Base-by-base conservation (phyloP, 2,329 filamentous ascomycete species). In the Aspergillus japonicus region DNA sequence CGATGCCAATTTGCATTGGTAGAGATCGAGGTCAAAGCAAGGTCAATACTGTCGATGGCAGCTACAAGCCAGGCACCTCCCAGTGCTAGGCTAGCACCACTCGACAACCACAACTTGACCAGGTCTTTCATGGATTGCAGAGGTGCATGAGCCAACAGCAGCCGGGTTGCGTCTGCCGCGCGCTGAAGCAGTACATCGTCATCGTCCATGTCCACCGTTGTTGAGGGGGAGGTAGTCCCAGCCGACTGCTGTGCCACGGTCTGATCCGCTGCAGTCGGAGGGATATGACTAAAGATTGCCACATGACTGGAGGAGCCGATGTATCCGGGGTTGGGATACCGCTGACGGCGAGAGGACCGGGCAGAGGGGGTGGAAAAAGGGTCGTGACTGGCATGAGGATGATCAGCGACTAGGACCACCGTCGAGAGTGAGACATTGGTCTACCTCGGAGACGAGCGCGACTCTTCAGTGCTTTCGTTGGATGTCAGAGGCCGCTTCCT, bases 311-410 rank as follows among this genome's bases (percentile, higher is more conserved):
- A 71, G 14, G 64, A 66, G 0, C 68, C 69, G 44, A 70, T 50
- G 55, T 68, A 71, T n/a, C 68, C 69, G 8, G 69, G 69, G 50
- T 71, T 71, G 4, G 68, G 69, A 48, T 71, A 71, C 21, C 62
- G 62, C 58, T 67, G 66, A 35, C 65, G 66, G 21, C 66, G 62
- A 35, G 67, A 62, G 33, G 60, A 64, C 23, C 66, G 67, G 21
- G 64, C 60, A 48, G 35, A 26, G 6, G 66, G 62, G 11, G 67
- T 44, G 11, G 10, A 12, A 19, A 23, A 19, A 23, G 29, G 48
- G 29, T 47, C 26, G 6, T 19, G 35, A 42, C 21, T 31, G 48
- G 14, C 33, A 57, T 19, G 48, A 26, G 3, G 6, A 63, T 48
- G 65, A 64, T 29, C 11, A 21, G 24, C 24, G 6, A 26, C 24